These are phyloP conservation scores for Carex myosuroides DNA, from an alignment of 176 grass and related monocot genomes.

Conservation along the genomic window DNA sequence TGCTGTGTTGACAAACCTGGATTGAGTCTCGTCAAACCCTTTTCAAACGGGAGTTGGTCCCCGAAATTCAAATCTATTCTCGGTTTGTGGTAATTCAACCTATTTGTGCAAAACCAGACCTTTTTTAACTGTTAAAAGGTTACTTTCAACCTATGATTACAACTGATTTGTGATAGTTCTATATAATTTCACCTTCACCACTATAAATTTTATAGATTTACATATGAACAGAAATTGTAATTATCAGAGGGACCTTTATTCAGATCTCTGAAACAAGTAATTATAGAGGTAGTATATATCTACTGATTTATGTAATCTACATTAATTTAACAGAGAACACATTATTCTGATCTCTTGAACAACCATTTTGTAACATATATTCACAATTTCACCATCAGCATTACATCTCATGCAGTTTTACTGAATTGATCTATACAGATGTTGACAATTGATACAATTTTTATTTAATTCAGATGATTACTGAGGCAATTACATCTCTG, in stretches of 20 bases:
- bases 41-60: neutral
- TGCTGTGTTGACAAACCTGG: neutral
- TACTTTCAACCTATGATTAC: neutral
- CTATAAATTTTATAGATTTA: neutral
- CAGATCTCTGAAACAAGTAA: neutral
- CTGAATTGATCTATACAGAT: neutral
- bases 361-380: neutral
- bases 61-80: neutral
- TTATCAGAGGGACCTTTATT: neutral
- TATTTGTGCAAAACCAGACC: neutral
- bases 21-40: neutral
- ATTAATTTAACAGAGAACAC: neutral
- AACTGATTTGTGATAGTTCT: neutral
- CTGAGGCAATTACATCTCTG: conserved; percentile 60
- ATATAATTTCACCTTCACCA: neutral
- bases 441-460: neutral
- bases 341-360: neutral
- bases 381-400: neutral
- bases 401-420: neutral
- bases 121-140: neutral
- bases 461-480: conserved; percentile 44
- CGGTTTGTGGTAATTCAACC: neutral
- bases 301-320: neutral
- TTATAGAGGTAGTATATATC: too few relatives aligned
- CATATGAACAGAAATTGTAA: neutral